A percentile compares a stretch with the other conserved stretches of the same genome.
These are phyloP conservation scores for Trametes sanguinea DNA, from an alignment of 768 basidiomycete species.

Conservation along the genomic window DNA sequence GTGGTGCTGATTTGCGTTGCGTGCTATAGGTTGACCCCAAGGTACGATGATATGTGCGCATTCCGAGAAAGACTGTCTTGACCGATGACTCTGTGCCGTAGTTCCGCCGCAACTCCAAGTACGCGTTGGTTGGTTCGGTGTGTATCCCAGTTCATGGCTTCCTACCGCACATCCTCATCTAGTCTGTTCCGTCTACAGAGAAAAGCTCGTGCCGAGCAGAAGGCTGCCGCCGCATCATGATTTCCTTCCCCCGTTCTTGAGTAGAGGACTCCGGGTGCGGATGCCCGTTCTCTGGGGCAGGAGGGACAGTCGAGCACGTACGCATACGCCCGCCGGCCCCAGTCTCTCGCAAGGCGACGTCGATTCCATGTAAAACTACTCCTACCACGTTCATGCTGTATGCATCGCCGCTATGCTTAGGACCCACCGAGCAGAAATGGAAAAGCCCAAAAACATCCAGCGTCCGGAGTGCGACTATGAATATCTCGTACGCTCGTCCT, in stretches of 20 bases:
- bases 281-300: not conserved
- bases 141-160: slow-evolving; percentile 30
- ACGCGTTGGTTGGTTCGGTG: slow-evolving; percentile 76
- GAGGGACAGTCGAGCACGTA: slow-evolving; percentile 7
- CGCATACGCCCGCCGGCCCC: slow-evolving; percentile 9
- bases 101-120: slow-evolving; percentile 85
- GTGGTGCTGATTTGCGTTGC: slow-evolving; percentile 4
- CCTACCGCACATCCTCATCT: not conserved
- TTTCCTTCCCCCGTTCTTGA: not conserved
- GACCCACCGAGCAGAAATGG: slow-evolving; percentile 30
- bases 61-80: slow-evolving; percentile 9
- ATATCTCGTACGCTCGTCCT: not conserved
- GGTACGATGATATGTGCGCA: slow-evolving; percentile 44
- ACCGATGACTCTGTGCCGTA: slow-evolving; percentile 32
- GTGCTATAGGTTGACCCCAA: slow-evolving; percentile 71
- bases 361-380: slow-evolving; percentile 26
- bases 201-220: slow-evolving; percentile 66
- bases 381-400: slow-evolving; percentile 26
- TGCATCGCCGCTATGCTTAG: slow-evolving; percentile 31
- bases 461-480: not conserved
- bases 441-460: slow-evolving; percentile 31
- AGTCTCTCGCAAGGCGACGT: slow-evolving; percentile 23
- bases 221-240: slow-evolving; percentile 41
- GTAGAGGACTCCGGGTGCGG: slow-evolving; percentile 1
- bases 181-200: slow-evolving; percentile 43